Evolutionary conservation across 345 rosid species (phyloP).

Genomic region (Eucalyptus victrix): DNA sequence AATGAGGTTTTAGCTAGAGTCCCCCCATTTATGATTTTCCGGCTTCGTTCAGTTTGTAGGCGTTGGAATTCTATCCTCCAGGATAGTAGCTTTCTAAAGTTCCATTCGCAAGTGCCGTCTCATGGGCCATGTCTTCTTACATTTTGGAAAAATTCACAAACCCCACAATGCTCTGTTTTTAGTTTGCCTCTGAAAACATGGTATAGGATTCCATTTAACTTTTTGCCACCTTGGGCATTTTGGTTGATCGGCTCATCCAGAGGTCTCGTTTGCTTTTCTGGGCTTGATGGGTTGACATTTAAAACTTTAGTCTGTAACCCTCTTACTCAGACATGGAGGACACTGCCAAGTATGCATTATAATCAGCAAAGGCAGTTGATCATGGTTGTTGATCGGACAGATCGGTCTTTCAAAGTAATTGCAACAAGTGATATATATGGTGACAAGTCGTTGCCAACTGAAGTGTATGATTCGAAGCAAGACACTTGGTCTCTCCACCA

Average conservation of each 20-base stretch:
- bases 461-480: constrained; percentile 82
- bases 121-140: constrained; percentile 93
- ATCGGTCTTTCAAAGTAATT: constrained; percentile 73
- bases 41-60: constrained; percentile 77
- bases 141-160: constrained; percentile 87
- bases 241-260: constrained; percentile 95
- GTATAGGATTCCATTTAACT: constrained; percentile 81
- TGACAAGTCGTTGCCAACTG: constrained; percentile 81
- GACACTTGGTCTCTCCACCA: constrained; percentile 72
- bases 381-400: constrained; percentile 71
- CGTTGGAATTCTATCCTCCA: constrained; percentile 91
- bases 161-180: constrained; percentile 79
- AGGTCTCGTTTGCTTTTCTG: constrained; percentile 90
- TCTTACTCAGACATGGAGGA: constrained; percentile 74
- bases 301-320: constrained; percentile 86
- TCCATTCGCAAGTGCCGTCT: constrained; percentile 46
- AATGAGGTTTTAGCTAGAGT: constrained; percentile 84
- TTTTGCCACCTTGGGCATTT: constrained; percentile 90
- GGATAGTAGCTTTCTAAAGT: constrained; percentile 76
- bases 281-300: constrained; percentile 77
- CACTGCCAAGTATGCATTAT: constrained; percentile 73
- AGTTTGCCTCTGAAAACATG: constrained; percentile 86
- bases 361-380: constrained; percentile 86
- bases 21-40: constrained; percentile 89
- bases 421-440: constrained; percentile 88